Percentiles rank a stretch among this genome's conserved stretches.
phyloP scores from a whole-genome alignment of 2,329 filamentous ascomycete species.

The Neonectria magnoliae region DNA sequence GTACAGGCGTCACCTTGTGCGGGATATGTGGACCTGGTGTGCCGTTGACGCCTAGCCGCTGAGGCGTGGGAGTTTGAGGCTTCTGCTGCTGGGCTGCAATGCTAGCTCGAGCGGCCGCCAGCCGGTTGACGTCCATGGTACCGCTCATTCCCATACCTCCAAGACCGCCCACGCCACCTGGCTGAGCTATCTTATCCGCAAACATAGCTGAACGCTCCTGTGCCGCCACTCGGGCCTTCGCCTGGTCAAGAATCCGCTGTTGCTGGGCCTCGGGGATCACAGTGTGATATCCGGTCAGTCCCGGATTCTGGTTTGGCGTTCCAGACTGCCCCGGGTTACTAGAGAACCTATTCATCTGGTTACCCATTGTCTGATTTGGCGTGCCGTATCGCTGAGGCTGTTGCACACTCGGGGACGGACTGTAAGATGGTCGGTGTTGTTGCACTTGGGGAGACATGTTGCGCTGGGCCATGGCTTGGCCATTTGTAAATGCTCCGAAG shows the following conservation, averaged over 20 bases:
- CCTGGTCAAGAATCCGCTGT: slow-evolving; percentile 62
- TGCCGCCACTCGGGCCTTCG: slow-evolving; percentile 58
- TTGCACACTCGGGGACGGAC: slow-evolving; percentile 52
- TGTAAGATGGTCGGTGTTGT: slow-evolving; percentile 50
- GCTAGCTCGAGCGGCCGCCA: slow-evolving; percentile 50
- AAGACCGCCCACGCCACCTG: slow-evolving; percentile 51
- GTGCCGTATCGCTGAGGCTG: slow-evolving; percentile 47
- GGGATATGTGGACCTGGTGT: slow-evolving; percentile 48
- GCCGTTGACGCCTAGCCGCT: slow-evolving; percentile 47
- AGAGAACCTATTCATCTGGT: slow-evolving; percentile 47
- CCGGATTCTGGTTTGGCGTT: slow-evolving; percentile 48
- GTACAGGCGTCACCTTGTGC: slow-evolving; percentile 57
- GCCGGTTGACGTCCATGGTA: slow-evolving; percentile 44
- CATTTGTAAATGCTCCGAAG: slow-evolving; percentile 56
- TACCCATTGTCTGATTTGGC: slow-evolving; percentile 44
- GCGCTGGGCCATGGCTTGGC: slow-evolving; percentile 52
- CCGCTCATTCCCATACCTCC: slow-evolving; percentile 39
- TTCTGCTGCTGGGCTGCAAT: slow-evolving; percentile 49
- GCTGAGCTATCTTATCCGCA: slow-evolving; percentile 58
- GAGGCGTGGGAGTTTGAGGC: slow-evolving; percentile 49
- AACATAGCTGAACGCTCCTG: slow-evolving; percentile 55
- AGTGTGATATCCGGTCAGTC: slow-evolving; percentile 58
- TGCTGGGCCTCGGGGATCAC: slow-evolving; percentile 62
- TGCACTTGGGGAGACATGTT: slow-evolving; percentile 58
- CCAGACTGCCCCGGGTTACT: slow-evolving; percentile 46